Evolutionary conservation across 2,329 filamentous ascomycete species (phyloP), one percentile per base, ranked within the genome.

Genomic region (Escovopsis sp.): DNA sequence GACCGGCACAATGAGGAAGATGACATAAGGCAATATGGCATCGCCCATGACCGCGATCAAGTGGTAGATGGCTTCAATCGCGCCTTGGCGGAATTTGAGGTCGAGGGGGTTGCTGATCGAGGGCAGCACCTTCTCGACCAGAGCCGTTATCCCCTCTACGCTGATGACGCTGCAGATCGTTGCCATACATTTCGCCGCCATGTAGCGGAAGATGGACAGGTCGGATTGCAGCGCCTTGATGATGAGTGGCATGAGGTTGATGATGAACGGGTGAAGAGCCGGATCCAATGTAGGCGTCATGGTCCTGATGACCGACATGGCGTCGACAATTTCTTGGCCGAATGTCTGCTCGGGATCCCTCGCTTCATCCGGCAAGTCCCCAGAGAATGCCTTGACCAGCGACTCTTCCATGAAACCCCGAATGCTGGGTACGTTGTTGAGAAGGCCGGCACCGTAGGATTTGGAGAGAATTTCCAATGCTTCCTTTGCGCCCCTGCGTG

Each of bases 31-130:
- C 28, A 98, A 65, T 44, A 98, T 98, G 33, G 77, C 75, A 58
- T 96, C 91, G 48, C 94, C 91, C 91, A 98, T 98, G 41, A 95
- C 88, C 46, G 93, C 85, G 49, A 98, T 98, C 45, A 98, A 69
- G 61, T 98, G 91, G 58, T 98, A 98, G 46, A 98, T 84, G 52
- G 80, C 86, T 63, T 98, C 91, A 44, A 94, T 91, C 6, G 86
- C 87, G 48, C 91, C 91, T 65, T 98, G 91, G 34, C 91, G 81
- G 63, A 82, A 83, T 56, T 85, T 81, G 28, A 95, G 73, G 54
- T 98, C 89, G 46, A 93, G 64, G 1, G 86, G 82, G 53, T 95
- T 95, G 65, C 73, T 91, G 61, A 96, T 94, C 2, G 85, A 85
- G 6, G 91, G 91, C 37, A 98, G 63, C 9, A 98, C 86, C 55